Percentiles rank a stretch among this genome's conserved stretches.
phyloP scores from a whole-genome alignment of 2,329 filamentous ascomycete genomes.

The Graphilbum fragrans region DNA sequence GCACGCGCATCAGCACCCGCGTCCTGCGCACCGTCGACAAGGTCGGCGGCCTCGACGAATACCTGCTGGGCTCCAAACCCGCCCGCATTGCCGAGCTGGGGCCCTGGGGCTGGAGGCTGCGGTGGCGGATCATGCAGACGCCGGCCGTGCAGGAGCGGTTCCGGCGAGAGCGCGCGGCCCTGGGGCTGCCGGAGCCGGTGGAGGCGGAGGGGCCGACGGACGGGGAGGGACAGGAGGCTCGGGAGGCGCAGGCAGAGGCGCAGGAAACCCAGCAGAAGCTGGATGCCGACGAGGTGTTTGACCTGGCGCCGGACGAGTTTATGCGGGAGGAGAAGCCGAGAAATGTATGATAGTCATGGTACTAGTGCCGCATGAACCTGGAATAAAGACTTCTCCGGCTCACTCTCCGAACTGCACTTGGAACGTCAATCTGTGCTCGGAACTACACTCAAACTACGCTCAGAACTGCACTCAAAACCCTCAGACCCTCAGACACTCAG shows the following conservation, averaged over 20 bases:
- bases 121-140: conserved; percentile 84
- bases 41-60: conserved; percentile 81
- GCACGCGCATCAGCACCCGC: conserved; percentile 55
- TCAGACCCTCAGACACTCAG: too few species aligned
- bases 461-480: too few species aligned
- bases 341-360: conserved; percentile 6
- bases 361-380: not conserved
- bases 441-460: too few species aligned
- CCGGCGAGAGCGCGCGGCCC: conserved; percentile 45
- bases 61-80: conserved; percentile 71
- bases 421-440: too few species aligned
- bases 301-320: conserved; percentile 24
- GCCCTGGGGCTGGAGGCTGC: conserved; percentile 76
- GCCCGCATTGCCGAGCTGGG: conserved; percentile 75
- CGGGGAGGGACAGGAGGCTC: conserved; percentile 16
- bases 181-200: conserved; percentile 43
- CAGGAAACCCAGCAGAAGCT: conserved; percentile 24
- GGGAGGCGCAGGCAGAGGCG: conserved; percentile 5
- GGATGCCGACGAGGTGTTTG: conserved; percentile 30
- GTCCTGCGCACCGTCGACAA: conserved; percentile 69
- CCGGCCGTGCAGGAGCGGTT: conserved; percentile 52
- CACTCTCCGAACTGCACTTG: too few species aligned
- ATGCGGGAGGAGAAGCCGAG: conserved; percentile 15
- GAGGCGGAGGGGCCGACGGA: conserved; percentile 19
- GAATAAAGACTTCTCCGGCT: too few species aligned